Conservation (phyloP, 2,329 filamentous ascomycete species). For the Kalaharituber pfeilii region DNA sequence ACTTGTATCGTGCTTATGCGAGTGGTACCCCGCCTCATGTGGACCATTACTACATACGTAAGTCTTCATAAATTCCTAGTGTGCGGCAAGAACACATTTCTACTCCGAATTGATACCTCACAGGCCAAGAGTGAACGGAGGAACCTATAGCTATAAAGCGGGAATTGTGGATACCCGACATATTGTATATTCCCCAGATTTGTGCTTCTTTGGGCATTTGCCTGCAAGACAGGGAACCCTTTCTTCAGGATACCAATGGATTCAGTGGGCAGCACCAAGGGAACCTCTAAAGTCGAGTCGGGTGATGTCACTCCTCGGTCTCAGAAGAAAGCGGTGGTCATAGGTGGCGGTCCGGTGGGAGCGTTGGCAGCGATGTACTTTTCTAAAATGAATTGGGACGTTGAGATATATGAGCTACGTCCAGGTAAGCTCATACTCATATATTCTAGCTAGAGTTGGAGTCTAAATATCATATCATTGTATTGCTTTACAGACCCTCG, state of each 20-base stretch:
- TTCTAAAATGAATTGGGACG: conserved; percentile 67
- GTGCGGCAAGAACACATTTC: too few relatives aligned
- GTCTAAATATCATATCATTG: conserved; percentile 9
- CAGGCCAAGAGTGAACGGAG: too few relatives aligned
- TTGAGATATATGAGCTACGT: conserved; percentile 86
- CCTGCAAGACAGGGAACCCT: too few relatives aligned
- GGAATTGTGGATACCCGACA: too few relatives aligned
- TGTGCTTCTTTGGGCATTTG: too few relatives aligned
- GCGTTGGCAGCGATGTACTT: conserved; percentile 85
- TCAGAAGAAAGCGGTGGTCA: conserved; percentile 53
- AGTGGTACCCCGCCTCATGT: too few relatives aligned
- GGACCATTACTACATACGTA: too few relatives aligned
- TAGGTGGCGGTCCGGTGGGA: conserved; percentile 87
- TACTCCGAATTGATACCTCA: too few relatives aligned
- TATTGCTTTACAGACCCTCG: conserved; percentile 52
- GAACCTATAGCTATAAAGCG: too few relatives aligned
- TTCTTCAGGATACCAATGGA: not conserved
- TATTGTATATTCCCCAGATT: too few relatives aligned
- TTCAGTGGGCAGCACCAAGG: not conserved
- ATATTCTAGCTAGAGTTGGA: conserved; percentile 9
- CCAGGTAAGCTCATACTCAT: conserved; percentile 45
- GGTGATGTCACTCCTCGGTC: not conserved
- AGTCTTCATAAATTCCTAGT: too few relatives aligned
- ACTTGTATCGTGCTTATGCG: too few relatives aligned
- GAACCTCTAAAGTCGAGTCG: not conserved